These are phyloP conservation scores for Colletotrichum orchidophilum DNA, from an alignment of 2,329 filamentous ascomycete genomes.

Conservation along the genomic window DNA sequence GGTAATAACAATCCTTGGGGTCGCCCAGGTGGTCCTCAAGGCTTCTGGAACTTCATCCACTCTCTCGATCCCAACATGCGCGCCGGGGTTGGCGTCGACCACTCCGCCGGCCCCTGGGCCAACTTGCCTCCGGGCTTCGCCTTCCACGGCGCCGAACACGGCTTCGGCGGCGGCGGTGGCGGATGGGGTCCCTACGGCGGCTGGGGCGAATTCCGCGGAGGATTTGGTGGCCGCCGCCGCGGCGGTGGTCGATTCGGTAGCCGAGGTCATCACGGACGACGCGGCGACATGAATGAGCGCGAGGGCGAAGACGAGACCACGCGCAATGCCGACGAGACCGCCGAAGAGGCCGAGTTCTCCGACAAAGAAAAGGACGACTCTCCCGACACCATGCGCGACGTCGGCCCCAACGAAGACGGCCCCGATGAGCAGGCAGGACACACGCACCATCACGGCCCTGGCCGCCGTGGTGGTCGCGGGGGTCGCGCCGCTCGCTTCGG, in stretches of 20 bases:
- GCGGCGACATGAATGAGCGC: constrained; percentile 33
- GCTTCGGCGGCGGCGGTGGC: constrained; percentile 22
- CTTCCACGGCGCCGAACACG: constrained; percentile 38
- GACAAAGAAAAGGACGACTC: constrained; percentile 46
- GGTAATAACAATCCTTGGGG: constrained; percentile 24
- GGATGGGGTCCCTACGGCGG: constrained; percentile 25
- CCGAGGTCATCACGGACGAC: constrained; percentile 24
- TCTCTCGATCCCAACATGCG: constrained; percentile 42
- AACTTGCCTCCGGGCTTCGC: constrained; percentile 46
- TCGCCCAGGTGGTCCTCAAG: constrained; percentile 14
- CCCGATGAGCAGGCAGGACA: constrained; percentile 47
- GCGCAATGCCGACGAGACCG: constrained; percentile 35
- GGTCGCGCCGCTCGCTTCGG: constrained; percentile 23
- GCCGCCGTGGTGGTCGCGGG: constrained; percentile 37
- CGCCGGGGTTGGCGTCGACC: constrained; percentile 50
- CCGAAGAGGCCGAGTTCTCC: constrained; percentile 38
- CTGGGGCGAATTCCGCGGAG: constrained; percentile 20
- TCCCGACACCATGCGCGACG: constrained; percentile 44
- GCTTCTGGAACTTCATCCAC: constrained; percentile 45
- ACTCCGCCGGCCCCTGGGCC: constrained; percentile 39
- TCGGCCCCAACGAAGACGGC: constrained; percentile 19
- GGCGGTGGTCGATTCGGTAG: constrained; percentile 22
- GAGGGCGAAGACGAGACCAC: constrained; percentile 14
- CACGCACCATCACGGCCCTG: constrained; percentile 38
- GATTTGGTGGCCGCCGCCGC: constrained; percentile 5